phyloP scores from a whole-genome alignment of 1,139 yeast species.

The Yamadazyma diospyri region DNA sequence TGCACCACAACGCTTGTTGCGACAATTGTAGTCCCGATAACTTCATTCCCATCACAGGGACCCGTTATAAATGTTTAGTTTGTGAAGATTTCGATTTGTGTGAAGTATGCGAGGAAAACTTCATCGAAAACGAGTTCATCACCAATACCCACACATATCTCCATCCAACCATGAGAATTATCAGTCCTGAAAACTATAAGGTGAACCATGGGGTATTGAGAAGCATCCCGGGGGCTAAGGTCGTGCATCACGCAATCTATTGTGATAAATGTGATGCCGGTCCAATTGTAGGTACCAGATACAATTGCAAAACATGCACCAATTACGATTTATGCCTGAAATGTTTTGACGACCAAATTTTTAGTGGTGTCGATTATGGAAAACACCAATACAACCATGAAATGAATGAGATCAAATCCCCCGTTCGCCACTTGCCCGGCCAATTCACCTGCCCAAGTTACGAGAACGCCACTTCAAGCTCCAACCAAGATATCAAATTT shows the following conservation, averaged over 20 bases:
- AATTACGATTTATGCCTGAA: conserved; percentile 55
- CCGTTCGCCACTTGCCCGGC: background rate
- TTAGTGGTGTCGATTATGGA: conserved; percentile 7
- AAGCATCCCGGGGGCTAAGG: conserved; percentile 4
- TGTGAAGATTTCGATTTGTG: conserved; percentile 61
- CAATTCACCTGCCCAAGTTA: conserved; percentile 4
- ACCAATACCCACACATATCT: conserved; percentile 19
- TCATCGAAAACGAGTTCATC: conserved; percentile 9
- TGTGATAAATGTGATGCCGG: conserved; percentile 44
- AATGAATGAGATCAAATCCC: conserved; percentile 15
- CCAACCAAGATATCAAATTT: conserved; percentile 1
- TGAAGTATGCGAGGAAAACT: conserved; percentile 39
- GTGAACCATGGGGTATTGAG: conserved; percentile 7
- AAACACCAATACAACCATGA: conserved; percentile 28
- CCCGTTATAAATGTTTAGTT: conserved; percentile 51
- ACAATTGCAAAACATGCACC: conserved; percentile 50
- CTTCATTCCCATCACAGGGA: conserved; percentile 39
- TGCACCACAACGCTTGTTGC: conserved; percentile 31
- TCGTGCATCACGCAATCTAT: conserved; percentile 20
- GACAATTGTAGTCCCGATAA: conserved; percentile 36
- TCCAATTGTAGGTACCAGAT: conserved; percentile 47
- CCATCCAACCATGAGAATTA: conserved; percentile 34
- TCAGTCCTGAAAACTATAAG: conserved; percentile 16
- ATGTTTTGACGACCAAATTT: conserved; percentile 36
- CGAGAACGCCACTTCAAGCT: background rate